These are phyloP conservation scores for Cytidiella melzeri DNA, from an alignment of 768 basidiomycete species.

Conservation along the genomic window DNA sequence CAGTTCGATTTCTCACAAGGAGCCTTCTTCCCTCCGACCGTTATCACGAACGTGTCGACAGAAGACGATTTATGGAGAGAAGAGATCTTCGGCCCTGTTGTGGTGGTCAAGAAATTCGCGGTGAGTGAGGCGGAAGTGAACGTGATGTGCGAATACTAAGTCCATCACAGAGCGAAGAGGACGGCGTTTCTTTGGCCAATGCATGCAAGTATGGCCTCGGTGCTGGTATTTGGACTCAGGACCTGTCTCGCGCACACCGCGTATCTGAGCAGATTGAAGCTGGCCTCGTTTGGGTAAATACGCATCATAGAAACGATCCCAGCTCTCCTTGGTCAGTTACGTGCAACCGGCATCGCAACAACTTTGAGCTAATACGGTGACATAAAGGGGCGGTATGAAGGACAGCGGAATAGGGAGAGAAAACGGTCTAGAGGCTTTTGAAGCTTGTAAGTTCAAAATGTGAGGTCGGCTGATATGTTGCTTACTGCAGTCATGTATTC, in stretches of 20 bases:
- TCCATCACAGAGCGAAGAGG: conserved; percentile 45
- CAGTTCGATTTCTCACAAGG: conserved; percentile 66
- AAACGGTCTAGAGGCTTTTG: conserved; percentile 77
- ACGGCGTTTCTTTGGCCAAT: conserved; percentile 68
- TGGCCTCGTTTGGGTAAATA: conserved; percentile 85
- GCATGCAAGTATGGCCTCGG: conserved; percentile 76
- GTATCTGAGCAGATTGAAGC: conserved; percentile 63
- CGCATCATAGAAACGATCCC: conserved; percentile 85
- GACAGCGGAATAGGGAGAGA: conserved; percentile 84
- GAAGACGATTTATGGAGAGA: conserved; percentile 72
- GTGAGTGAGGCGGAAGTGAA: conserved; percentile 25
- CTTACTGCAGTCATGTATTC: conserved; percentile 2
- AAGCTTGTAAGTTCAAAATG: conserved; percentile 52
- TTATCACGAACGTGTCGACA: conserved; percentile 51
- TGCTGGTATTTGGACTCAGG: conserved; percentile 73
- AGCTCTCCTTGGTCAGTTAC: conserved; percentile 70
- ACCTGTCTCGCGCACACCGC: conserved; percentile 71
- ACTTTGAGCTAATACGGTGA: too few relatives aligned
- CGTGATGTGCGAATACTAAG: not conserved
- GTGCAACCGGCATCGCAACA: not conserved
- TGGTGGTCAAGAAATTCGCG: conserved; percentile 52
- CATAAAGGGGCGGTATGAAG: conserved; percentile 90
- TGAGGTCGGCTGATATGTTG: not conserved
- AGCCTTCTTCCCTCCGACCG: conserved; percentile 75
- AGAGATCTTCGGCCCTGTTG: conserved; percentile 85